Conservation (phyloP, 2,329 filamentous ascomycete genomes). For the Cladosporium phlei region DNA sequence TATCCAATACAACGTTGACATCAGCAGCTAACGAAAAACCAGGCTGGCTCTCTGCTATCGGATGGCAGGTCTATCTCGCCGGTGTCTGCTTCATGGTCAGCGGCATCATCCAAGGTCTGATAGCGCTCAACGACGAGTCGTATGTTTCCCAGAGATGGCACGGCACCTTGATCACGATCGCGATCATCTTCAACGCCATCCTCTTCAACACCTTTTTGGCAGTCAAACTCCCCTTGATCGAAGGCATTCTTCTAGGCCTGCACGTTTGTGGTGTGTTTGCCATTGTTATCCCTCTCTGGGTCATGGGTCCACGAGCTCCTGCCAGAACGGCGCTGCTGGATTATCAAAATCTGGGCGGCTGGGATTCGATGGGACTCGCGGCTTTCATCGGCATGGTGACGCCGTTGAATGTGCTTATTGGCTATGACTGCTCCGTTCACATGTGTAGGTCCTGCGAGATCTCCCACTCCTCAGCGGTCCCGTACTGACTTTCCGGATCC, state of each 20-base stretch:
- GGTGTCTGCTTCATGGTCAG: conserved; percentile 42
- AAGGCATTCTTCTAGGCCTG: conserved; percentile 33
- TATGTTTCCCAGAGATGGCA: conserved; percentile 44
- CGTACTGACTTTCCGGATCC: neutral
- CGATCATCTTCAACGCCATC: conserved; percentile 32
- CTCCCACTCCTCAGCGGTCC: too few species aligned
- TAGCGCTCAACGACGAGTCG: conserved; percentile 39
- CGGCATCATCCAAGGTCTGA: conserved; percentile 42
- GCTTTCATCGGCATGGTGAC: conserved; percentile 39
- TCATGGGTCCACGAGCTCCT: conserved; percentile 21
- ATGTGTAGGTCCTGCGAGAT: conserved; percentile 23
- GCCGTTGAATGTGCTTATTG: conserved; percentile 19
- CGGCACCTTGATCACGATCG: conserved; percentile 43
- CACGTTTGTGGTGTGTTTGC: conserved; percentile 35
- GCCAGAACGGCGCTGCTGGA: conserved; percentile 16
- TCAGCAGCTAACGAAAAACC: neutral
- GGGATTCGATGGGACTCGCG: conserved; percentile 32
- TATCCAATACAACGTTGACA: neutral
- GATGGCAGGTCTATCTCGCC: conserved; percentile 38
- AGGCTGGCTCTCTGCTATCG: conserved; percentile 37
- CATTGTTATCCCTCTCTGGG: conserved; percentile 25
- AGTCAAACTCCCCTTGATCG: conserved; percentile 41
- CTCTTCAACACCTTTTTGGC: conserved; percentile 43
- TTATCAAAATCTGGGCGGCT: conserved; percentile 23
- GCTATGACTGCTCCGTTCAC: conserved; percentile 24